phyloP scores from a whole-genome alignment of 2,329 filamentous ascomycete genomes.

The Beauveria varroae region DNA sequence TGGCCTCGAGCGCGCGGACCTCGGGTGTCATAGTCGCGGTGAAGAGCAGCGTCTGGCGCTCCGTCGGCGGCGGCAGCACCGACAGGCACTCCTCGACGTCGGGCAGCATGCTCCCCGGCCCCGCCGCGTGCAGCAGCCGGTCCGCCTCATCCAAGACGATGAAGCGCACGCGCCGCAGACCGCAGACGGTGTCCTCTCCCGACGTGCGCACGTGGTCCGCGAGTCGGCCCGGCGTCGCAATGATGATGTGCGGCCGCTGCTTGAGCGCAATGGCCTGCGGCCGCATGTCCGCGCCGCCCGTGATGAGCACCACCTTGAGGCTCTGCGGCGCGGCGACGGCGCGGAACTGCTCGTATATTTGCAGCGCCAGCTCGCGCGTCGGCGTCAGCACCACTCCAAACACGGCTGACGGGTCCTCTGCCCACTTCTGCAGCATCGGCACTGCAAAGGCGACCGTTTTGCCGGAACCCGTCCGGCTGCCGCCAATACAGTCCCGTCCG shows the following conservation, averaged over 20 bases:
- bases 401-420: slow-evolving; percentile 84
- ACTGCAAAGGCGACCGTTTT: slow-evolving; percentile 96
- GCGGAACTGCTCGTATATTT: slow-evolving; percentile 94
- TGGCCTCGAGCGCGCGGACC: slow-evolving; percentile 76
- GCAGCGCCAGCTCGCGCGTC: slow-evolving; percentile 83
- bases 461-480: slow-evolving; percentile 88
- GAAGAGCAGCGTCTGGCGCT: slow-evolving; percentile 91
- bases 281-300: slow-evolving; percentile 88
- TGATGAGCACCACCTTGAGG: slow-evolving; percentile 83
- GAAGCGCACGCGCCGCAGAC: slow-evolving; percentile 69
- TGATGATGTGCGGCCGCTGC: slow-evolving; percentile 79
- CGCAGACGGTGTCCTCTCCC: slow-evolving; percentile 81
- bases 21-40: slow-evolving; percentile 93
- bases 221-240: slow-evolving; percentile 86
- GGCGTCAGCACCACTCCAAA: slow-evolving; percentile 86
- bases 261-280: slow-evolving; percentile 79
- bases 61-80: slow-evolving; percentile 65
- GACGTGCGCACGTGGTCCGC: slow-evolving; percentile 91
- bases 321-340: slow-evolving; percentile 84
- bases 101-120: slow-evolving; percentile 81
- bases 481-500: slow-evolving; percentile 90
- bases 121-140: slow-evolving; percentile 66
- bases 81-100: slow-evolving; percentile 86
- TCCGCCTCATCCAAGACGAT: slow-evolving; percentile 96
- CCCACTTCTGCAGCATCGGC: slow-evolving; percentile 89